These are phyloP conservation scores for Plicaturopsis crispa DNA, from an alignment of 768 basidiomycete genomes.

Conservation along the genomic window DNA sequence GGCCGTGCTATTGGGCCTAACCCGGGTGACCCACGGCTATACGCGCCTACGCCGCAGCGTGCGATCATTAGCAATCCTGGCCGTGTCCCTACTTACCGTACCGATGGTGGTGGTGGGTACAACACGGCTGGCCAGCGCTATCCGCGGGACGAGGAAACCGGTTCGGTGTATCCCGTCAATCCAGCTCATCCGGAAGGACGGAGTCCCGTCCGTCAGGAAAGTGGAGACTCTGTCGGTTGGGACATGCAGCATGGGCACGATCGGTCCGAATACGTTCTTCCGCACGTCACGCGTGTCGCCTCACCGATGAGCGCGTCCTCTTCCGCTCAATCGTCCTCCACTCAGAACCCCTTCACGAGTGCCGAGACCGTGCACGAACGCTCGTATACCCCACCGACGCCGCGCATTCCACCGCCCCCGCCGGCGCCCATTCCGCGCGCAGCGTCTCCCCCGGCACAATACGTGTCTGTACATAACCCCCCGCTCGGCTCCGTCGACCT, in stretches of 20 bases:
- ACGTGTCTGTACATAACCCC: constrained; percentile 1
- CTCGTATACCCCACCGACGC: too few relatives aligned
- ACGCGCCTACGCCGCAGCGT: constrained; percentile 42
- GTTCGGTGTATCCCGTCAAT: too few relatives aligned
- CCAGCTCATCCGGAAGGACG: too few relatives aligned
- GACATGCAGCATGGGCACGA: constrained; percentile 11
- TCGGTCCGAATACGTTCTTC: too few relatives aligned
- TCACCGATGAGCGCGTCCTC: neutral
- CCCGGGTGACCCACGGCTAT: constrained; percentile 32
- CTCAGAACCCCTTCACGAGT: neutral
- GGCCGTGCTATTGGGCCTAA: constrained; percentile 47
- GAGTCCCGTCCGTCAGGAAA: constrained; percentile 16
- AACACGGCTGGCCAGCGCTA: constrained; percentile 3
- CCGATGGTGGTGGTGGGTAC: constrained; percentile 2
- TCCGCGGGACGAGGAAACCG: neutral
- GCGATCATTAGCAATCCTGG: constrained; percentile 1
- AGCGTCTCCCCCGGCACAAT: constrained; percentile 4
- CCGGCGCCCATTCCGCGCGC: neutral
- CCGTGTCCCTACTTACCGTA: neutral
- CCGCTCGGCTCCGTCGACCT: neutral
- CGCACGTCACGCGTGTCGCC: neutral
- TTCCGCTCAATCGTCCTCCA: neutral
- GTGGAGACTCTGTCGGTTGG: constrained; percentile 21
- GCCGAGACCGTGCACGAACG: too few relatives aligned
- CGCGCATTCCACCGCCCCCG: neutral